These are phyloP conservation scores for Gardenia jasminoides DNA, from an alignment of 257 asterid genomes.

Conservation along the genomic window DNA sequence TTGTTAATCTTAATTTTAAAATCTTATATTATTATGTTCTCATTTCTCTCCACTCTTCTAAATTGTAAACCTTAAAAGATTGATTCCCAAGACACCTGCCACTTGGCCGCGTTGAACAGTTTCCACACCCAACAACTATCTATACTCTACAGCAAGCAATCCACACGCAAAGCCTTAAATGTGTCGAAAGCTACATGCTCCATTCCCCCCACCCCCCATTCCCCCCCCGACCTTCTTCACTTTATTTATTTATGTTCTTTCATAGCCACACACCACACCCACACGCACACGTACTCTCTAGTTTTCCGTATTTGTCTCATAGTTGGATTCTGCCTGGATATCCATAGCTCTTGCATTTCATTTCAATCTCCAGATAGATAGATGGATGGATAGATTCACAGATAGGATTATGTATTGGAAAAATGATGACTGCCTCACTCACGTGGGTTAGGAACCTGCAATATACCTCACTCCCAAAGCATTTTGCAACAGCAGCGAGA, in stretches of 20 bases:
- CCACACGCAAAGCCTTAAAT: slow-evolving; percentile 87
- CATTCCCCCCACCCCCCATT: neutral
- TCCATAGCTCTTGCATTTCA: slow-evolving; percentile 21
- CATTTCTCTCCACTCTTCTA: neutral
- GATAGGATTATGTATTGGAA: neutral
- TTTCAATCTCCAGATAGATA: slow-evolving; percentile 19
- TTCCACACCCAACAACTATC: neutral
- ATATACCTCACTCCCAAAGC: neutral
- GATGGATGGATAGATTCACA: neutral
- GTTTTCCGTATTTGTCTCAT: slow-evolving; percentile 36
- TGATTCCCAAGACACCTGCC: neutral
- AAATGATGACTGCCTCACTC: slow-evolving; percentile 33
- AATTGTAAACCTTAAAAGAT: neutral
- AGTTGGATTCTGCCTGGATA: slow-evolving; percentile 36
- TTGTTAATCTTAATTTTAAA: too few species aligned
- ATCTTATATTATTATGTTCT: neutral
- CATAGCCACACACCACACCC: neutral
- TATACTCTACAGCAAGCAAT: slow-evolving; percentile 8
- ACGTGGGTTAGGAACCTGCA: slow-evolving; percentile 36
- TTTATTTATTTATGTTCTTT: neutral
- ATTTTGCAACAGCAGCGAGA: too few species aligned
- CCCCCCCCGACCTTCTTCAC: neutral
- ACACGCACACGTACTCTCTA: slow-evolving; percentile 26
- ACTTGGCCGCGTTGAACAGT: neutral
- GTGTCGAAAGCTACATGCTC: slow-evolving; percentile 45